These are phyloP conservation scores for Trichoderma afroharzianum DNA, from an alignment of 2,329 filamentous ascomycete genomes.

Conservation along the genomic window DNA sequence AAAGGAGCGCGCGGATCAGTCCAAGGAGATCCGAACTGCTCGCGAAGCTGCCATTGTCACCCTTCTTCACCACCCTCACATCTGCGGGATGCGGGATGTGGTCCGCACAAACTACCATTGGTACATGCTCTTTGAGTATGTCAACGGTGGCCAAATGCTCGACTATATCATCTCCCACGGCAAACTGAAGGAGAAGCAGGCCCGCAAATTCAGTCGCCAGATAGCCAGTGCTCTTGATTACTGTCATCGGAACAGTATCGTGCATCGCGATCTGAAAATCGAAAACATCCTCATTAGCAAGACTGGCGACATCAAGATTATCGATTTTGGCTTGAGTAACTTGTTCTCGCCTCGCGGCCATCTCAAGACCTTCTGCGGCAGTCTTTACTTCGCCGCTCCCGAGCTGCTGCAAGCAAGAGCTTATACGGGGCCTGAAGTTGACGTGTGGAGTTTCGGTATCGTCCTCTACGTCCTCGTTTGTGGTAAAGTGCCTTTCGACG, in stretches of 20 bases:
- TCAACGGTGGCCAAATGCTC: constrained; percentile 98
- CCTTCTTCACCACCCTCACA: constrained; percentile 88
- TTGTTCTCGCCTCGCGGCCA: constrained; percentile 82
- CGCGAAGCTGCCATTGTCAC: constrained; percentile 96
- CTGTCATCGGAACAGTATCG: constrained; percentile 96
- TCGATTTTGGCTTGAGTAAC: constrained; percentile 97
- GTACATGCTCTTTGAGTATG: constrained; percentile 99
- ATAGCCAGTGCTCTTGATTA: constrained; percentile 97
- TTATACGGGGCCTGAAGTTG: constrained; percentile 94
- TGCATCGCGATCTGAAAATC: constrained; percentile 96
- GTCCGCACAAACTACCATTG: constrained; percentile 96
- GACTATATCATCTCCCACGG: constrained; percentile 99
- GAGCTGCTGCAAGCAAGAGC: constrained; percentile 90
- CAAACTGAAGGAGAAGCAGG: constrained; percentile 96
- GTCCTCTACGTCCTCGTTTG: constrained; percentile 96
- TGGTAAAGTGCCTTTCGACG: constrained; percentile 96
- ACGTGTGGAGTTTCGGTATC: constrained; percentile 98
- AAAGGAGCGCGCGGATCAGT: constrained; percentile 87
- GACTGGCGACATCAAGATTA: constrained; percentile 98
- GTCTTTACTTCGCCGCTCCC: constrained; percentile 94
- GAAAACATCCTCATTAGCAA: constrained; percentile 99
- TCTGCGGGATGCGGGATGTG: constrained; percentile 92
- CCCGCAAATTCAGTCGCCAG: constrained; percentile 93
- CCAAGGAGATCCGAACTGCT: constrained; percentile 92
- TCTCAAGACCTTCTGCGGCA: constrained; percentile 95